Base-by-base conservation (phyloP, 306 rosid genomes). In the Trifolium dubium region DNA sequence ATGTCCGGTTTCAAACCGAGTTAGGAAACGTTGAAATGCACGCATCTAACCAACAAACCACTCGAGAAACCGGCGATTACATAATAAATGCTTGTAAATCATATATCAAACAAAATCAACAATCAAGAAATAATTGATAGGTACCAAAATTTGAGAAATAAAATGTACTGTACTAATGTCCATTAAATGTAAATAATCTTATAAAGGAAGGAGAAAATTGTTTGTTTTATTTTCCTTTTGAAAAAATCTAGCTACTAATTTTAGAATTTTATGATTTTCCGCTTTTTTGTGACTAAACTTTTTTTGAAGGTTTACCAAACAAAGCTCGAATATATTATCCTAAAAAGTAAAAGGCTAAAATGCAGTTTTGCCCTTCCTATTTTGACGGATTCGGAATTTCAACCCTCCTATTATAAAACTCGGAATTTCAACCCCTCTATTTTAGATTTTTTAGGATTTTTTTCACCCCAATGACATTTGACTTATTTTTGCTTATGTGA, bases 31-130 rank as follows among this genome's bases (percentile, higher is more conserved):
- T 53, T 4, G 30, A 53, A 5, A 18, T 53, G 30, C 60, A 18
- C 18, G 60, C 29, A 53, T 53, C 60, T 3, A 3, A 53, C 30
- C 31, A 44, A 44, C 50, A 5, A 12, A 44, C 50, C 50, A 44
- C 14, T 44, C n/a, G 50, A 12, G 15, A 12, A 44, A n/a, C 14
- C 50, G 50, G 5, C n/a, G 4, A 17, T 51, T 51, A 1, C 4
- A 17, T 15, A 51, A 54, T 54, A 19, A 60, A 60, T 11, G 41
- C 65, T 74, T 64, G 49, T 50, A 64, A 32, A 63, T 34, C 6
- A 34, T 18, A 62, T 18, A 47, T 63, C 54, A 35, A 46, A 40
- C 60, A 30, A 18, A 74, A 74, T 64, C 53, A 50, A 3, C 30
- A 19, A 23, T 64, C 31, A 64, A 74, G 17, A 50, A 31, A 34